phyloP scores from a whole-genome alignment of 805 yeast species.

The Wickerhamomyces hampshirensis region DNA sequence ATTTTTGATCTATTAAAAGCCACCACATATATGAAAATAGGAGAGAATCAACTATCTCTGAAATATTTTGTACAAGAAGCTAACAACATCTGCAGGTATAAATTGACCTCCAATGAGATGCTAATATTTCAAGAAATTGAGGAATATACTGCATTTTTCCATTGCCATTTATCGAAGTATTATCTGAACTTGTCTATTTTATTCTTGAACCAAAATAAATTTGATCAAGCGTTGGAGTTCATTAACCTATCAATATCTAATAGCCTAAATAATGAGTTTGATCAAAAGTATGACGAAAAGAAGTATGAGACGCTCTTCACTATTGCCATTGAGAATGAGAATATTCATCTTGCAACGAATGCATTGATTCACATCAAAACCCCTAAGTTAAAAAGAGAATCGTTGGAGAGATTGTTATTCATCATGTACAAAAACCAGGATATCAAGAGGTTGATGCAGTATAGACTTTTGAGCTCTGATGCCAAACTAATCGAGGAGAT shows the following conservation, averaged over 20 bases:
- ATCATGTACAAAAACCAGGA: constrained; percentile 35
- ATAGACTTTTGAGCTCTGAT: constrained; percentile 40
- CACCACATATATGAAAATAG: constrained; percentile 20
- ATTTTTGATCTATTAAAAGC: constrained; percentile 20
- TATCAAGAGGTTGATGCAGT: constrained; percentile 34
- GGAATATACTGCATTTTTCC: constrained; percentile 24
- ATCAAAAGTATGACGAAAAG: constrained; percentile 18
- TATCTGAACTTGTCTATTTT: constrained; percentile 33
- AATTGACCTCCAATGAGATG: constrained; percentile 18
- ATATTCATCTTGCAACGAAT: constrained; percentile 29
- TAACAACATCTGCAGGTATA: constrained; percentile 24
- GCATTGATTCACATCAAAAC: constrained; percentile 26
- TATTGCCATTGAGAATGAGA: constrained; percentile 26
- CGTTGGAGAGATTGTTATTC: constrained; percentile 32
- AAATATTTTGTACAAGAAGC: constrained; percentile 26
- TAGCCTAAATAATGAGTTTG: constrained; percentile 18
- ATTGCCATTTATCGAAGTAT: constrained; percentile 30
- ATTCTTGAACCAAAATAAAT: constrained; percentile 28
- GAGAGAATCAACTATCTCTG: constrained; percentile 26
- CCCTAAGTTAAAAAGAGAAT: constrained; percentile 16
- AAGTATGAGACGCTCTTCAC: constrained; percentile 22
- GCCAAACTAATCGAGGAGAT: constrained; percentile 36
- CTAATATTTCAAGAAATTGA: constrained; percentile 19
- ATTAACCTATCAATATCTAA: constrained; percentile 22
- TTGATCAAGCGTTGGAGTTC: constrained; percentile 33